Base-by-base conservation (phyloP, 257 asterid genomes). In the Handroanthus guayacan region DNA sequence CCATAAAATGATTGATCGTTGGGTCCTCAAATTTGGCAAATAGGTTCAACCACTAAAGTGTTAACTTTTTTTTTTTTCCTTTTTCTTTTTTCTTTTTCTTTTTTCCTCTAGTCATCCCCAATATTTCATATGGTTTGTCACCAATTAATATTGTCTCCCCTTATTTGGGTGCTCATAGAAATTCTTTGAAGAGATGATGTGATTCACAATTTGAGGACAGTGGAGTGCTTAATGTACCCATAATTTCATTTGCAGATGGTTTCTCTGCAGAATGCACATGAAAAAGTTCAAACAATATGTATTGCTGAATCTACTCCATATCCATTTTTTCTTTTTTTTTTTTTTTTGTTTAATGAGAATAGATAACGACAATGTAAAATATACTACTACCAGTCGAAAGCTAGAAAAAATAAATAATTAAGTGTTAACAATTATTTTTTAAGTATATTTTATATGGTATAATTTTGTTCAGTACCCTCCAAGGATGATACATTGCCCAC, bases 211-310 rank as follows among this genome's bases (percentile, higher is more conserved):
- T 65, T 75, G 18, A 50, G 79, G 64, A n/a, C 50, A 69, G 79
- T 82, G 86, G 83, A 79, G 75, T 75, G 73, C 81, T 75, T 75
- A 74, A 69, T 79, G 79, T 82, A 55, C 77, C 80, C 79, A 71
- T 68, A 1, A 62, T 71, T 65, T 47, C 56, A 2, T 16, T 66
- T 43, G 37, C 39, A 66, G 3, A 39, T 43, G 71, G 17, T 47
- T 44, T 9, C 5, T 31, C 43, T 45, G 57, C 39, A 67, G 43
- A 44, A 1, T 45, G 12, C 41, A 67, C 60, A 66, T 66, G 25
- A 45, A 11, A 9, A 45, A 43, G 50, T 31, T 60, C 43, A 11
- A 41, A 60, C 16, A 10, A 25, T 31, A 31, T 56, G 1, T 56
- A 3, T 37, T 56, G 62, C 14, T 6, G 62, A 37, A 55, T 55